Base-by-base conservation (phyloP, 306 rosid genomes). In the Quercus engelmannii region DNA sequence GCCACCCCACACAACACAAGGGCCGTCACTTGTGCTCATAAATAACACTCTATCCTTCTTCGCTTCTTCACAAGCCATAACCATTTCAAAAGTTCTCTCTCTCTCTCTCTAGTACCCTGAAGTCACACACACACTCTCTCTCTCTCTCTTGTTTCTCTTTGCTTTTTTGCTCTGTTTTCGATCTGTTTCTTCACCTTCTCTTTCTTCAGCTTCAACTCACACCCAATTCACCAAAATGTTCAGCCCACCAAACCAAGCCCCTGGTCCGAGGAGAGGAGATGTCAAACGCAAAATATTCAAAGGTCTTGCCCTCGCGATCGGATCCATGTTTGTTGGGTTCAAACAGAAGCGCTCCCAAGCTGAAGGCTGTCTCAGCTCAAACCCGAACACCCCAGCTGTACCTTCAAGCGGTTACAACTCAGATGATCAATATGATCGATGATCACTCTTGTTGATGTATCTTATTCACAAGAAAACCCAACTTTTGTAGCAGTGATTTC, bases 231-330 rank as follows among this genome's bases (percentile, higher is more conserved):
- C 23, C 33, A 41, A 20, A 26, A 63, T 49, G 54, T 49, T 49
- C 15, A 49, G 54, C 54, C 23, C 35, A 6, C 18, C 4, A 1
- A 28, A 4, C 74, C 49, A 21, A 69, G 31, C 8, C 3, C 64
- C 4, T 87, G 86, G 0, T 49, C 90, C 88, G 1, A 68, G 18
- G 59, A 83, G 92, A 10, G 91, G 92, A 5, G 83, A 15, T 15
- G 46, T 91, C 9, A 87, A 85, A 79, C 23, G 77, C 19, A 57
- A 68, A 69, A 83, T 84, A 1, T 0, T 87, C n/a, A 84, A 67
- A 70, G 31, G 46, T 14, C 3, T 86, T 15, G 1, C 76, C 4
- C 72, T 11, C 3, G 71, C 80, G 0, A 78, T 56, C 0, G 74
- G 38, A 31, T 55, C 82, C 3, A 43, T 79, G 12, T 54, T 55